phyloP scores from a whole-genome alignment of 2,329 filamentous ascomycete species.

The Microascus cirrosus region DNA sequence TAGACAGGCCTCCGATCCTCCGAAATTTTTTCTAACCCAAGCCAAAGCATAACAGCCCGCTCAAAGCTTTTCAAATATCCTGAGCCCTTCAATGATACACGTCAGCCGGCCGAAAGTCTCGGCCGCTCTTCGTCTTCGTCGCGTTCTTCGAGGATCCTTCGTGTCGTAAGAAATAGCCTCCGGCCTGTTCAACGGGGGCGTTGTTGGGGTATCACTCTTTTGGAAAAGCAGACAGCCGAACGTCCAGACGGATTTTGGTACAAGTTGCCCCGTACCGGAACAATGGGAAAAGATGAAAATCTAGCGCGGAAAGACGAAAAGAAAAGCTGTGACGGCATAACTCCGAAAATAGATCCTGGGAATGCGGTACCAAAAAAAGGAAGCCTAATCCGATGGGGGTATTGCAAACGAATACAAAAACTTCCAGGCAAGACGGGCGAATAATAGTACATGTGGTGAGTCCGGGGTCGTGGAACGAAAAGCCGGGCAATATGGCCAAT shows the following conservation, averaged over 20 bases:
- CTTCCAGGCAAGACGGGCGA: background rate
- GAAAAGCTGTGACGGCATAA: background rate
- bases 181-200: background rate
- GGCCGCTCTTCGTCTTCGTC: background rate
- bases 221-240: background rate
- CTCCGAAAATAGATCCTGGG: background rate
- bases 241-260: background rate
- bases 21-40: background rate
- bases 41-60: background rate
- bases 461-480: background rate
- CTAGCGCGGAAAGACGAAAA: background rate
- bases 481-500: background rate
- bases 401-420: constrained; percentile 1
- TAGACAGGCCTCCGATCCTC: background rate
- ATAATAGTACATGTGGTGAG: background rate
- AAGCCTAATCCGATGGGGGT: background rate
- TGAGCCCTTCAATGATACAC: background rate
- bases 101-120: background rate
- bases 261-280: constrained; percentile 2
- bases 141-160: background rate
- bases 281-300: background rate
- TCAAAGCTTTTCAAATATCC: constrained; percentile 3
- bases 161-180: background rate
- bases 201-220: background rate
- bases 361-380: background rate